A percentile compares a stretch with the other conserved stretches of the same genome.
Conservation (phyloP, 1,139 yeast species). For the Geotrichum histeridarum region DNA sequence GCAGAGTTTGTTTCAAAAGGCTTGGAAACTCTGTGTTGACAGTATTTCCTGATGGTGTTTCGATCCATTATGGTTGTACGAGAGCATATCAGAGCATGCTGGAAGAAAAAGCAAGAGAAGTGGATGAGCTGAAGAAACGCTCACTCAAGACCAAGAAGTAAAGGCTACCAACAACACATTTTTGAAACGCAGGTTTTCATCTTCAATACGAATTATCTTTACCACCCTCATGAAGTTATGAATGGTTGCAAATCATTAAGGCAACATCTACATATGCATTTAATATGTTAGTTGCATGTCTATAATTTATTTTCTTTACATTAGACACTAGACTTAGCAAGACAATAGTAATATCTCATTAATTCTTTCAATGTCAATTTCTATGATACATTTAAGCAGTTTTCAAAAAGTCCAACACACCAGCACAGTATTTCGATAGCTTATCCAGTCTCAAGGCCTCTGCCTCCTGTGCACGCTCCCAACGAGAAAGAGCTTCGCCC, state of each 20-base stretch:
- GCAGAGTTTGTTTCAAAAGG: constrained; percentile 56
- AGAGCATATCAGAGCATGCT: constrained; percentile 25
- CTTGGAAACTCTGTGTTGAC: constrained; percentile 62
- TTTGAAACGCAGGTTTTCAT: background rate
- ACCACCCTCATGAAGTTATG: no score
- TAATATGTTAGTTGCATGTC: no score
- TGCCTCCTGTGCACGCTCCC: constrained; percentile 46
- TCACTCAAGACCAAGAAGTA: background rate
- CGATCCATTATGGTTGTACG: constrained; percentile 69
- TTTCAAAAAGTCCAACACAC: constrained; percentile 63
- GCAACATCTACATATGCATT: no score
- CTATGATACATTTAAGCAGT: constrained; percentile 22
- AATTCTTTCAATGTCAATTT: background rate
- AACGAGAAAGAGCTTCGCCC: constrained; percentile 44
- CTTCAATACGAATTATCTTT: no score
- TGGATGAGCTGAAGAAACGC: background rate
- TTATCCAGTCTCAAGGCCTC: constrained; percentile 56
- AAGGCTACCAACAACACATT: background rate
- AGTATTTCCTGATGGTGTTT: constrained; percentile 46
- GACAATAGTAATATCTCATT: background rate
- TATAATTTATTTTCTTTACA: no score
- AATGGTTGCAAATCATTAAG: no score
- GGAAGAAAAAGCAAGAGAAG: constrained; percentile 16
- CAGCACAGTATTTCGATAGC: constrained; percentile 74
- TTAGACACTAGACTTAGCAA: no score